phyloP scores from a whole-genome alignment of 2,329 filamentous ascomycete species.

The Coleophoma crateriformis region DNA sequence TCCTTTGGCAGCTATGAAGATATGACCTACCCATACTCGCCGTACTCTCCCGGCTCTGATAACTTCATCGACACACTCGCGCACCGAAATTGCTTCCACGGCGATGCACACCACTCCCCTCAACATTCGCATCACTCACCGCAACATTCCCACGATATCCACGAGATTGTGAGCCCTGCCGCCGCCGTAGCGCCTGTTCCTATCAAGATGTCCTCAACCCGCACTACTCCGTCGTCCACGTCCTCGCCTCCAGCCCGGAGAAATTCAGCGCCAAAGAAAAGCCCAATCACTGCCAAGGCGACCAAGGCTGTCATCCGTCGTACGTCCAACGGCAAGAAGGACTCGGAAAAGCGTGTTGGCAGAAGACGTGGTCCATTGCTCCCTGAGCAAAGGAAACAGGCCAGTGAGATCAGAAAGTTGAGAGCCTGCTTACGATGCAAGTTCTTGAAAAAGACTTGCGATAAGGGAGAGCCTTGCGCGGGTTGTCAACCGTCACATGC shows the following conservation, averaged over 20 bases:
- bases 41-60: conserved; percentile 81
- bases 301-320: conserved; percentile 82
- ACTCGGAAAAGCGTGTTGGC: conserved; percentile 89
- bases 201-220: conserved; percentile 57
- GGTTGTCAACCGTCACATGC: conserved; percentile 95
- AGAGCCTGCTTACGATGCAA: conserved; percentile 93
- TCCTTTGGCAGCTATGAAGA: conserved; percentile 77
- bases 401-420: conserved; percentile 92
- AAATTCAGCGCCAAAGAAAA: conserved; percentile 65
- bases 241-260: conserved; percentile 61
- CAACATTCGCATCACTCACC: conserved; percentile 11
- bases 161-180: conserved; percentile 60
- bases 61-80: conserved; percentile 55
- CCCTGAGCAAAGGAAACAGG: conserved; percentile 92
- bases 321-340: conserved; percentile 72
- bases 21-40: conserved; percentile 64
- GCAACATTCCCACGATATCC: conserved; percentile 35
- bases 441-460: conserved; percentile 98
- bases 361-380: conserved; percentile 83
- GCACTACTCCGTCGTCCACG: conserved; percentile 55
- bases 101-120: conserved; percentile 43
- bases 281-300: conserved; percentile 54
- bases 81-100: conserved; percentile 58
- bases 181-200: conserved; percentile 63
- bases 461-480: conserved; percentile 93